Evolutionary conservation across 139 green algal species (phyloP).

Genomic region (Desmodesmus armatus): DNA sequence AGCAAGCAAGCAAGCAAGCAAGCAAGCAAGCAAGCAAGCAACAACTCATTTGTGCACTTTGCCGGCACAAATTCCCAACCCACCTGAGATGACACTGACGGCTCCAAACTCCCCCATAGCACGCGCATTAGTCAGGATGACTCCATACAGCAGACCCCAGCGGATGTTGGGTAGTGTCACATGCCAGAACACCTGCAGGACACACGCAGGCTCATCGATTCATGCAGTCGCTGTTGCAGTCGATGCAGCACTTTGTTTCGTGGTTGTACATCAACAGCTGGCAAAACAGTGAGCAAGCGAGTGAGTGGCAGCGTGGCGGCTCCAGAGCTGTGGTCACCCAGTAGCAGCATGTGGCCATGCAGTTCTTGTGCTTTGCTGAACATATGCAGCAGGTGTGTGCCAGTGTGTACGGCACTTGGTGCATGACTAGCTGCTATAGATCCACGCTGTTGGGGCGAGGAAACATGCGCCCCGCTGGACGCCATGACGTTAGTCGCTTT

Average conservation of each 20-base stretch:
- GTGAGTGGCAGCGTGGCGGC: background rate
- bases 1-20: background rate
- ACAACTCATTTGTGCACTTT: background rate
- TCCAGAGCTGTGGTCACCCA: background rate
- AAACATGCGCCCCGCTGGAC: too few species aligned
- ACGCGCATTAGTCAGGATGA: conserved; percentile 91
- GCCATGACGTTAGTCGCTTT: too few species aligned
- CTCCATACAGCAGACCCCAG: conserved; percentile 89
- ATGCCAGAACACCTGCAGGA: conserved; percentile 86
- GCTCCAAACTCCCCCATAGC: conserved; percentile 94
- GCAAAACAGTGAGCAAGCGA: background rate
- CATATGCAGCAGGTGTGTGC: background rate
- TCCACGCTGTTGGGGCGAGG: too few species aligned
- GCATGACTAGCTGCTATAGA: too few species aligned
- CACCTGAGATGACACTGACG: conserved; percentile 85
- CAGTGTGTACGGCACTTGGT: background rate
- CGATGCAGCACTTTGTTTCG: background rate
- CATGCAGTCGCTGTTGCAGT: background rate
- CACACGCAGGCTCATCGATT: too few species aligned
- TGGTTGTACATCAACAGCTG: too few species aligned
- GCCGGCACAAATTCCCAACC: too few species aligned
- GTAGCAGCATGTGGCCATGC: background rate
- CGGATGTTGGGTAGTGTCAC: conserved; percentile 93
- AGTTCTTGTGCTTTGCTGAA: background rate
- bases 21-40: conserved; percentile 1